A percentile compares a stretch with the other conserved stretches of the same genome.
Conservation (phyloP, 371 early-diverging fungal genomes). For the Mucor plumbeus region DNA sequence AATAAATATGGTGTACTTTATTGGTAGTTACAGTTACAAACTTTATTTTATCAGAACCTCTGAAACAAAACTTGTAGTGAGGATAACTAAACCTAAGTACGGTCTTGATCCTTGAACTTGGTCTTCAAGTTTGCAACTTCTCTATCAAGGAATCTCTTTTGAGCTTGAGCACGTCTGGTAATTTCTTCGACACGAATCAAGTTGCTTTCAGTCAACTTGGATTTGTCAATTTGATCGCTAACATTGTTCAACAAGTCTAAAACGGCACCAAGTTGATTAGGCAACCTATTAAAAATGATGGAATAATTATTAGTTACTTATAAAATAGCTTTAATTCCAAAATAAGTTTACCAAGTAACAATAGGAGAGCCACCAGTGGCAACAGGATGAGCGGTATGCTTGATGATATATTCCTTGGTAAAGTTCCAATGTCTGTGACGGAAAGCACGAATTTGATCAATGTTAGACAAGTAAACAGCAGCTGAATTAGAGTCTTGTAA, state of each 20-base stretch:
- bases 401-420: slow-evolving; percentile 87
- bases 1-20: no score
- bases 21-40: no score
- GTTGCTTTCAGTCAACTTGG: slow-evolving; percentile 57
- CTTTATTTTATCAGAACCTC: no score
- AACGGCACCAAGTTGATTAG: slow-evolving; percentile 75
- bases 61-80: no score
- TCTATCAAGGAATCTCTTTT: slow-evolving; percentile 61
- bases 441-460: slow-evolving; percentile 88
- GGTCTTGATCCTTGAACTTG: slow-evolving; percentile 35
- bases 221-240: slow-evolving; percentile 42
- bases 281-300: slow-evolving; percentile 40
- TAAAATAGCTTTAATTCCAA: no score
- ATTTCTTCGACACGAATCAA: slow-evolving; percentile 59
- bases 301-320: no score
- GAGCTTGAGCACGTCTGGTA: slow-evolving; percentile 62
- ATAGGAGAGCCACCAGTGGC: slow-evolving; percentile 73
- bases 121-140: slow-evolving; percentile 63
- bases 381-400: slow-evolving; percentile 73
- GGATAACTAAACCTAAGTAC: slow-evolving; percentile 8
- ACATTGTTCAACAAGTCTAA: slow-evolving; percentile 64
- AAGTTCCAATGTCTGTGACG: slow-evolving; percentile 88
- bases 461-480: slow-evolving; percentile 73
- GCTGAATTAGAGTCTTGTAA: slow-evolving; percentile 60
- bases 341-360: slow-evolving; percentile 36